Evolutionary conservation across 2,329 filamentous ascomycete genomes (phyloP), one percentile per base, ranked within the genome.

Genomic region (Colletotrichum siamense): DNA sequence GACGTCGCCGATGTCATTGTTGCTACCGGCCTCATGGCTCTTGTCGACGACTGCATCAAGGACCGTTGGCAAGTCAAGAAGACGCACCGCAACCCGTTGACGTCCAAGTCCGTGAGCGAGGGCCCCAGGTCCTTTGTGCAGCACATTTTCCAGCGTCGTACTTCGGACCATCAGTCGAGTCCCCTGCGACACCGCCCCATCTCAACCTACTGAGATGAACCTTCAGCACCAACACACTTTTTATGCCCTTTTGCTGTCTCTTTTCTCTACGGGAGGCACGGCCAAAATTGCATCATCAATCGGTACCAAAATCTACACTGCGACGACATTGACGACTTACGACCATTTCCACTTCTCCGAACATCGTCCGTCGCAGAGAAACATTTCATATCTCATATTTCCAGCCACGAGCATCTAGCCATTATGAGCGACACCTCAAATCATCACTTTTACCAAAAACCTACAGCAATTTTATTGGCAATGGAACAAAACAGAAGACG

Each of bases 21-120:
- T 78, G 92, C 96, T 63, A 97, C 96, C n/a, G 96, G 96, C 28
- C 91, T 99, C 79, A 93, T 98, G 80, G 92, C 95, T 9, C 91
- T 99, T 61, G 94, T 98, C 68, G 96, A 99, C 82, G 95, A 99
- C 86, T 95, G 93, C 86, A 98, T 99, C 88, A 95, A 95, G 85
- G 90, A 92, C 77, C 92, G 91, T 74, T 97, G 95, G 92, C 92
- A 88, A 79, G 84, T 84, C 52, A 88, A 87, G 81, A 90, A 88
- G 80, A 75, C 81, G 16, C 85, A 85, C 70, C 85, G 82, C 76
- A 82, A 86, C 76, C 81, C 83, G 4, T 78, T 85, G 77, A 81
- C 82, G 55, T 81, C 82, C 59, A 80, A 79, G 74, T 78, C 80
- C 22, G 76, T 82, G 73, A 82, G 83, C 34, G 82, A 83, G 66